Evolutionary conservation across 345 rosid genomes (phyloP), one percentile per base, ranked within the genome.

Genomic region (Populus ilicifolia): DNA sequence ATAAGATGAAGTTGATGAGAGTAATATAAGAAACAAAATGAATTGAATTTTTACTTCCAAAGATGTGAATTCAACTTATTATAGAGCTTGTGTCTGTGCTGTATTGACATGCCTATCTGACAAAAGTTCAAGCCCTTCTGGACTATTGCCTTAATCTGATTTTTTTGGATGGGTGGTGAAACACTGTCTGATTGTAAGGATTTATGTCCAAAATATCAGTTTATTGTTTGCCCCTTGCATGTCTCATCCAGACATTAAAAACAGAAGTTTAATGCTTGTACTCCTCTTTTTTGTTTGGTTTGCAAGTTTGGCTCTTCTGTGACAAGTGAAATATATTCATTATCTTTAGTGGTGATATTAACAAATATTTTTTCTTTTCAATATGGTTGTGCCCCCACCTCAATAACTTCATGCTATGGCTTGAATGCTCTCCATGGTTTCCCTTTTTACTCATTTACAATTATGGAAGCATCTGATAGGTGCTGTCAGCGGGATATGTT

Each of bases 241-340:
- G 64, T 72, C 87, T 81, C 83, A 88, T 86, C 85, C 88, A 43
- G 44, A 91, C 30, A 86, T 3, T 78, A 52, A 80, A 33, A 78
- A 74, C 86, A 69, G 84, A 85, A 77, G 80, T 82, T 77, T 88
- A 89, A 87, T 89, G 88, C 84, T 82, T 84, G 85, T 75, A 44
- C 71, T 66, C 69, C 29, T 75, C 44, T 75, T 69, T 21, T 79
- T 50, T 80, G n/a, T 44, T 70, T 83, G 86, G 81, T 39, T 72
- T 84, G 81, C 91, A 80, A 88, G 90, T 86, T 88, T 87, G 89
- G 88, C 93, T 86, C 79, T 90, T 87, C 86, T 86, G 87, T 84
- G 43, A 33, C 5, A 33, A 33, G 25, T 54, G 64, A 59, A n/a
- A 8, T n/a, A 59, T 59, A 59, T 59, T 59, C 64, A 59, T n/a